phyloP scores from a whole-genome alignment of 768 basidiomycete species.

The Suillus paluster region DNA sequence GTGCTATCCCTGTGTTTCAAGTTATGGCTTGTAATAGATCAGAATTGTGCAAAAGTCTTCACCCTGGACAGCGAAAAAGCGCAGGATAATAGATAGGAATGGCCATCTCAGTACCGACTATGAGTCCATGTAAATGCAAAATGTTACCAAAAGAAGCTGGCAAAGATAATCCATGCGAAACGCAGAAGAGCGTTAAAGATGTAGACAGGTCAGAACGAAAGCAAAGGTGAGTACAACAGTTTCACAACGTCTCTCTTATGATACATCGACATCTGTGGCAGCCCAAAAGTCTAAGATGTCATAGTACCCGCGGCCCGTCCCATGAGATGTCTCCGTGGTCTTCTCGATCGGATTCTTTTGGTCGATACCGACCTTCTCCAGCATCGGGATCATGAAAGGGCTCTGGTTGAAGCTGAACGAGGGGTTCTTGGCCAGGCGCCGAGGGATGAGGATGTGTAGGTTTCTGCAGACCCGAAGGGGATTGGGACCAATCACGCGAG shows the following conservation, averaged over 20 bases:
- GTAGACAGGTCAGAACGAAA: constrained; percentile 5
- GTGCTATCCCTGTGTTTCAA: no score
- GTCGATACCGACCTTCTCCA: constrained; percentile 17
- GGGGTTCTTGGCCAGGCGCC: background rate
- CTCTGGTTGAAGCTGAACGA: background rate
- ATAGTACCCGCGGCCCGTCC: constrained; percentile 22
- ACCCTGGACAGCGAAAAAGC: background rate
- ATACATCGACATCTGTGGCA: constrained; percentile 11
- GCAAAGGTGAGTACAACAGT: constrained; percentile 17
- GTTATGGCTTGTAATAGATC: no score
- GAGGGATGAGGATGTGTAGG: background rate
- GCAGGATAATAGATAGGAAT: constrained; percentile 2
- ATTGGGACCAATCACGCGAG: constrained; percentile 15
- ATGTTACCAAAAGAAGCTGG: background rate
- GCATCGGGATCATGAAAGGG: background rate
- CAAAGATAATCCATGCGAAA: no score
- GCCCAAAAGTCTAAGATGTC: constrained; percentile 27
- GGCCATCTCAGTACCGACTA: background rate
- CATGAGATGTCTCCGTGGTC: constrained; percentile 11
- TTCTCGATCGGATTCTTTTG: constrained; percentile 12
- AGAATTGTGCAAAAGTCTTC: background rate
- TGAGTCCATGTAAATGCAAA: constrained; percentile 8
- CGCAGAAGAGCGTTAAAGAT: background rate
- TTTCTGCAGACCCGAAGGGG: background rate
- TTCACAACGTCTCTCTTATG: constrained; percentile 9